Evolutionary conservation across 2,329 filamentous ascomycete species (phyloP), one percentile per base, ranked within the genome.

Genomic region (Hymenoscyphus repandus): DNA sequence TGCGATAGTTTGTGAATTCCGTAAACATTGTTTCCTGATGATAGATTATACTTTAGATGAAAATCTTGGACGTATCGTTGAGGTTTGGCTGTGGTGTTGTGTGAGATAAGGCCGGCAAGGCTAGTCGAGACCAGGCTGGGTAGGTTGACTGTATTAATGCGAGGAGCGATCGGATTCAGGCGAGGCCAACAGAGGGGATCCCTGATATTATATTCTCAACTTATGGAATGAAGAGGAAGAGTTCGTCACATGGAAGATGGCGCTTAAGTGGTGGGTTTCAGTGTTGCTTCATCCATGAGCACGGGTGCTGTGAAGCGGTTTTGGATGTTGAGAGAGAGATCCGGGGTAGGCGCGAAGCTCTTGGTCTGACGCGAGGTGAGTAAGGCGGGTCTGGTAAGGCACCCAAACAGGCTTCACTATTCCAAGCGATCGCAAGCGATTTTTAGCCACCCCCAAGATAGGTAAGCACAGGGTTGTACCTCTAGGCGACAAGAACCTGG

Each of bases 231-330:
- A 43, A 18, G 34, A 12, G 10, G 45, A 20, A 37, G 38, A 34
- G 22, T 39, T 42, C 50, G 47, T 49, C 38, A 51, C 49, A 49
- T 44, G 37, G 34, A 18, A 30, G 33, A 43, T 46, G 37, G 22
- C 18, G 30, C 38, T 40, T 44, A 36, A 46, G 47, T 50, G 52
- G 55, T 51, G 48, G 54, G 60, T 62, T 62, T 62, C 60, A 61
- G 50, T 45, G 9, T 27, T 60, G 57, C 52, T 53, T 55, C 55
- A 57, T 47, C 33, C 37, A 30, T 9, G 36, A 31, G 45, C 20
- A 30, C 17, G 42, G n/a, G 15, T 43, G 47, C 40, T 44, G 39
- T 40, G 20, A 34, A 49, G 42, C 32, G 18, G 48, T 52, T 47
- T 53, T 30, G 47, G 47, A 50, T 41, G 45, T 33, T 41, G 44